These are phyloP conservation scores for Hermanozyma aechmeae DNA, from an alignment of 805 yeast species.

Conservation along the genomic window DNA sequence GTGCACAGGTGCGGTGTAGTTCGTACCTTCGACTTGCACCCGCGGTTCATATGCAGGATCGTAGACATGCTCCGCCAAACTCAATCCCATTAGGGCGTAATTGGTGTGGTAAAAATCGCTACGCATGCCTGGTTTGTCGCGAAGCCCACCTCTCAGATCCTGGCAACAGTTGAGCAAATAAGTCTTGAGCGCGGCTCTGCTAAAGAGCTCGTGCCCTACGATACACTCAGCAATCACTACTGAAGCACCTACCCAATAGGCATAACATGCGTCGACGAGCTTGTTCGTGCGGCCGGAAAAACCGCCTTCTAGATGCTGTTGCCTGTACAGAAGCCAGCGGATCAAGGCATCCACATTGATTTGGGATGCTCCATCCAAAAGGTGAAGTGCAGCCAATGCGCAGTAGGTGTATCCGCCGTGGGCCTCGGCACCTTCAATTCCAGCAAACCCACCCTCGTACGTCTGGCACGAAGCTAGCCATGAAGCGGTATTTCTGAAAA, in stretches of 20 bases:
- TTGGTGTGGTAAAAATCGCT: slow-evolving; percentile 91
- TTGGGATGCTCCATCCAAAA: slow-evolving; percentile 13
- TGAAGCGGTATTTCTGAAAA: slow-evolving; percentile 40
- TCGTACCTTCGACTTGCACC: slow-evolving; percentile 4
- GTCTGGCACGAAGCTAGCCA: slow-evolving; percentile 74
- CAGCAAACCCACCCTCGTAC: slow-evolving; percentile 93
- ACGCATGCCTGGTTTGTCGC: slow-evolving; percentile 76
- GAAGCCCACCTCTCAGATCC: slow-evolving; percentile 57
- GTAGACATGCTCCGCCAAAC: slow-evolving; percentile 40
- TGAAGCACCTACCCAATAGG: slow-evolving; percentile 90
- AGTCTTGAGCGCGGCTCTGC: slow-evolving; percentile 49
- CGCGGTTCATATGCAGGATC: slow-evolving; percentile 1
- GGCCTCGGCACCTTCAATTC: slow-evolving; percentile 71
- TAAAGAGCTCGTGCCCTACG: slow-evolving; percentile 21
- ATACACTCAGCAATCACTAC: slow-evolving; percentile 55
- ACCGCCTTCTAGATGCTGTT: slow-evolving; percentile 72
- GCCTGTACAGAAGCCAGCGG: slow-evolving; percentile 67
- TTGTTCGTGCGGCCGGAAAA: slow-evolving; percentile 86
- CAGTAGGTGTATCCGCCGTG: slow-evolving; percentile 97
- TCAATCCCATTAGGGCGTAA: slow-evolving; percentile 71
- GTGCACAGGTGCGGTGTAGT: slow-evolving; percentile 6
- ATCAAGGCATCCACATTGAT: slow-evolving; percentile 42
- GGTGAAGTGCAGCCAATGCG: slow-evolving; percentile 46
- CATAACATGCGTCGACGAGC: slow-evolving; percentile 91
- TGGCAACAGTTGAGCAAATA: slow-evolving; percentile 79